These are phyloP conservation scores for Plasmopara halstedii DNA, from an alignment of 352 stramenopile genomes.

Conservation along the genomic window DNA sequence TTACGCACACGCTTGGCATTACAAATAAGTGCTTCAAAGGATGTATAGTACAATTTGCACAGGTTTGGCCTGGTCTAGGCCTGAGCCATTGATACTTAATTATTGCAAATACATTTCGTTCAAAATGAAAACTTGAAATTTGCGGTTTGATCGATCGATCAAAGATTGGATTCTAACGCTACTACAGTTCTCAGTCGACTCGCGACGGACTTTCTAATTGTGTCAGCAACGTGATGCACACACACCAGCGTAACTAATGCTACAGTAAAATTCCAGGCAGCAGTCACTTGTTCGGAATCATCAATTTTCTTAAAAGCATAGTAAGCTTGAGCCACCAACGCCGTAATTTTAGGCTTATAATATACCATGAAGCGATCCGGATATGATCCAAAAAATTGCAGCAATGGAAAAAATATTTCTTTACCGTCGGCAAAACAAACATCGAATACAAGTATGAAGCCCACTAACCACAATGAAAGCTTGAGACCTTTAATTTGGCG, in stretches of 20 bases:
- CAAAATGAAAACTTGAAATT: neutral
- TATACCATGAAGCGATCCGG: constrained; percentile 21
- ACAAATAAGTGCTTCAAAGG: constrained; percentile 30
- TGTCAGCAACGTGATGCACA: constrained; percentile 31
- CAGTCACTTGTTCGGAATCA: constrained; percentile 20
- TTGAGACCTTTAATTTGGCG: neutral
- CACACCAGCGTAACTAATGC: constrained; percentile 24
- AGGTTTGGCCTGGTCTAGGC: no score
- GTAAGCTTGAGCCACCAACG: neutral
- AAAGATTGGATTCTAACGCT: neutral
- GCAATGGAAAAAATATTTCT: constrained; percentile 2
- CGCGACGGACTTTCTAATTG: constrained; percentile 1
- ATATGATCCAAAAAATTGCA: constrained; percentile 18
- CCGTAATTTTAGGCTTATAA: constrained; percentile 26
- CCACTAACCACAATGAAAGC: neutral
- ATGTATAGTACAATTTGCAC: constrained; percentile 22
- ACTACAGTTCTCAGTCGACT: neutral
- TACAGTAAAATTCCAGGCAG: constrained; percentile 26
- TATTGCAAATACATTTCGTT: neutral
- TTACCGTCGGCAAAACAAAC: constrained; percentile 1
- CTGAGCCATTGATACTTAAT: neutral
- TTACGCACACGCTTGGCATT: constrained; percentile 41
- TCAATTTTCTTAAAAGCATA: constrained; percentile 9
- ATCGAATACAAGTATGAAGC: constrained; percentile 2
- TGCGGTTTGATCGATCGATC: no score